Base-by-base conservation (phyloP, 2,329 filamentous ascomycete species). In the Aureobasidium sp. region DNA sequence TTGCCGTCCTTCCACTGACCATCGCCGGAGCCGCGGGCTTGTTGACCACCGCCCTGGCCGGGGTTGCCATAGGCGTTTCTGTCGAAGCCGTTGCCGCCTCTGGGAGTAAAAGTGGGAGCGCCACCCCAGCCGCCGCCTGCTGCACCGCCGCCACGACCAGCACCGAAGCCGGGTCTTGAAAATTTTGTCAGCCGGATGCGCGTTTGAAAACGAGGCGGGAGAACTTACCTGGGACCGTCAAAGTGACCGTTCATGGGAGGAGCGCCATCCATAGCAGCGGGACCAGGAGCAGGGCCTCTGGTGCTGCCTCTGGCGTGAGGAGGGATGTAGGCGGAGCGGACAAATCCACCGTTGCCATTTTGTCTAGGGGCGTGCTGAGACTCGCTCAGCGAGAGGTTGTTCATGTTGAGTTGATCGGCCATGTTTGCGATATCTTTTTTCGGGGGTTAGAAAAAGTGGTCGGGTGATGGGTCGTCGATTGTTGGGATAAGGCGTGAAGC, bases 1-100 rank as follows among this genome's bases (percentile, higher is more conserved):
- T 97, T 96, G 77, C 94, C 94, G 68, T 97, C 93, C 72, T 87
- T 86, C 94, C 94, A 99, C 80, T 91, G 87, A 71, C 94, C 94
- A 72, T 97, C 94, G 71, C 94, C 94, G 74, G 91, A 95, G 70
- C 92, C 91, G 70, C 89, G 86, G 70, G 86, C 81, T 71, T 82
- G 69, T 68, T 81, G 79, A 66, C 78, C 79, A 63, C 78, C 77
- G 64, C 21, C 21, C 21, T 81, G 81, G 64, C 79, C 80, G 63
- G 79, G 77, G 71, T 78, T 80, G 64, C 83, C 82, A 69, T 88
- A 88, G 62, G 79, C 82, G 73, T 82, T 85, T 67, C 83, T 80
- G 72, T 88, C 84, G 73, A 86, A 86, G 66, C 76, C 75, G 66
- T 74, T 62, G 48, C 74, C 76, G 48, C 74, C 76, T 68, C 77